phyloP scores from a whole-genome alignment of 176 grass and related monocot species.

The Oryza coarctata region DNA sequence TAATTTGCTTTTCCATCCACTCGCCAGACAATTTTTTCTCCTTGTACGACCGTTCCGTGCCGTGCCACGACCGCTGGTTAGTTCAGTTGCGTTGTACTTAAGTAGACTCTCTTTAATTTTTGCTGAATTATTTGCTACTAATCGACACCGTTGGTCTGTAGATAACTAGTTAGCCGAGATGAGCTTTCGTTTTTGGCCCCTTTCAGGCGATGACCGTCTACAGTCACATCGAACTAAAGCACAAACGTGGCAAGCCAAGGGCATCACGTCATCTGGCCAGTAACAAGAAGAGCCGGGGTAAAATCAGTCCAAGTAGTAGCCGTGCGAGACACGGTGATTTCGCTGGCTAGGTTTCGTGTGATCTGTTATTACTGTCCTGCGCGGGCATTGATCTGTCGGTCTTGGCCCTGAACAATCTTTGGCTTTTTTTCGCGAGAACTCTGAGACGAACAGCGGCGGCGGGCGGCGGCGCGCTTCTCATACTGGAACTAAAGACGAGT shows the following conservation, averaged over 20 bases:
- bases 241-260: background rate
- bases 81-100: background rate
- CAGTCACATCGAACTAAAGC: background rate
- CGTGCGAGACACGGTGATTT: constrained; percentile 5
- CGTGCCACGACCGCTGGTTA: background rate
- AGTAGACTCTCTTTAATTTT: background rate
- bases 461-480: background rate
- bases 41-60: background rate
- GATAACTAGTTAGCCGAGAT: background rate
- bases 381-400: background rate
- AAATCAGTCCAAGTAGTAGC: background rate
- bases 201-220: background rate
- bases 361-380: background rate
- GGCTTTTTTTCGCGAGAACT: background rate
- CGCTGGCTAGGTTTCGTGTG: background rate
- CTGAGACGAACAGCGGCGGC: background rate
- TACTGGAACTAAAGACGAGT: background rate
- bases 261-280: background rate
- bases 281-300: background rate
- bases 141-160: background rate
- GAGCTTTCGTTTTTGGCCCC: background rate
- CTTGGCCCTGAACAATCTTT: background rate
- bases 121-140: background rate
- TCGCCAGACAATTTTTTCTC: background rate
- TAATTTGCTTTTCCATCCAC: background rate